Evolutionary conservation across 805 yeast species (phyloP).

Genomic region (Candida schatavii): DNA sequence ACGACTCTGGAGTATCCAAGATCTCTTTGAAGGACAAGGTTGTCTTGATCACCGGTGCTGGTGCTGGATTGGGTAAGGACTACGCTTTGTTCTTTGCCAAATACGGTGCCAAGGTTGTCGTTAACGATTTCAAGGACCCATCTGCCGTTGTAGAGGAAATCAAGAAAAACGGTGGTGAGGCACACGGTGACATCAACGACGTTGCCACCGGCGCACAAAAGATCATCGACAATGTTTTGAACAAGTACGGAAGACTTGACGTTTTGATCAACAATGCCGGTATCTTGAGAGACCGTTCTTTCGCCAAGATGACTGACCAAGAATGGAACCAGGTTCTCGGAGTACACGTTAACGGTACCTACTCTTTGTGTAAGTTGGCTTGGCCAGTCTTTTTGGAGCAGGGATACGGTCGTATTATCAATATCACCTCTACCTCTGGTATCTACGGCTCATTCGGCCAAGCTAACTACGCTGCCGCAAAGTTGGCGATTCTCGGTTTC

Average conservation of each 20-base stretch:
- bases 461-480: conserved; percentile 93
- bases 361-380: conserved; percentile 76
- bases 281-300: conserved; percentile 84
- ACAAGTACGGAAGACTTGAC: conserved; percentile 79
- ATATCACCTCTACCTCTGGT: conserved; percentile 94
- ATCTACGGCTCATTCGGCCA: conserved; percentile 98
- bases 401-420: conserved; percentile 76
- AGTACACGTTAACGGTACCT: conserved; percentile 83
- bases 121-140: conserved; percentile 84
- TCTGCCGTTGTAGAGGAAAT: conserved; percentile 72
- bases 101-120: conserved; percentile 93
- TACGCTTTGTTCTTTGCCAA: conserved; percentile 83
- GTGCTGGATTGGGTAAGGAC: conserved; percentile 89
- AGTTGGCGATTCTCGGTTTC: conserved; percentile 82
- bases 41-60: conserved; percentile 92
- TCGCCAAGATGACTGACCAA: conserved; percentile 75
- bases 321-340: conserved; percentile 81
- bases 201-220: conserved; percentile 72
- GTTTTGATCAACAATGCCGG: conserved; percentile 93
- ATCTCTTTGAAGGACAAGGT: conserved; percentile 77
- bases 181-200: conserved; percentile 80
- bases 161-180: conserved; percentile 66
- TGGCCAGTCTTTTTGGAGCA: conserved; percentile 88
- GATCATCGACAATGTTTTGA: conserved; percentile 74
- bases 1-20: conserved; percentile 34